These are phyloP conservation scores for Talaromyces atroroseus DNA, from an alignment of 2,329 filamentous ascomycete species.

Conservation along the genomic window DNA sequence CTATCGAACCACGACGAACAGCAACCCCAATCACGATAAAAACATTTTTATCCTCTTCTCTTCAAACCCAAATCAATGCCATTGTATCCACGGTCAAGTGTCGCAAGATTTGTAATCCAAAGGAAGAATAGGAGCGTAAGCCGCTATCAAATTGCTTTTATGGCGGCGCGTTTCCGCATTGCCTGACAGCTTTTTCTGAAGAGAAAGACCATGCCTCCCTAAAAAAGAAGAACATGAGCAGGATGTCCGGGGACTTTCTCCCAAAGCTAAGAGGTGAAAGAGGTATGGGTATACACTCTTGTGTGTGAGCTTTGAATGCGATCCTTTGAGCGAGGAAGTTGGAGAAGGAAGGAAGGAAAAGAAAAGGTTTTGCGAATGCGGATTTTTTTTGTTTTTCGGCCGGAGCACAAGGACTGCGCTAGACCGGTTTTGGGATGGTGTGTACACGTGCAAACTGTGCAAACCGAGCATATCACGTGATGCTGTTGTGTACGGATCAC, in stretches of 20 bases:
- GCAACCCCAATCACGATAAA: constrained; percentile 45
- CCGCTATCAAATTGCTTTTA: constrained; percentile 87
- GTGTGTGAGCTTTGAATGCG: constrained; percentile 99
- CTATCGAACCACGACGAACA: constrained; percentile 92
- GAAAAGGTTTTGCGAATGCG: background rate
- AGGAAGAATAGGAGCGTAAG: constrained; percentile 58
- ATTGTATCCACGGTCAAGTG: constrained; percentile 28
- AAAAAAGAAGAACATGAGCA: constrained; percentile 40
- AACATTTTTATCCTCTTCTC: constrained; percentile 30
- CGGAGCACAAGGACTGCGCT: background rate
- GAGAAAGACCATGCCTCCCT: constrained; percentile 18
- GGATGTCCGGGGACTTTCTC: constrained; percentile 99
- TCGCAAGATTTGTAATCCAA: constrained; percentile 39
- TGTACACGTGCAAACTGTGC: constrained; percentile 3
- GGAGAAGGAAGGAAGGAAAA: constrained; percentile 35
- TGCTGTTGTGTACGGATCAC: background rate
- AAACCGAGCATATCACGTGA: constrained; percentile 5
- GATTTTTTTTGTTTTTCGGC: background rate
- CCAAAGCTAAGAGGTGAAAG: constrained; percentile 66
- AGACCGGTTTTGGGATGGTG: background rate
- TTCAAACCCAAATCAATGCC: constrained; percentile 25
- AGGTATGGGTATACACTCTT: constrained; percentile 48
- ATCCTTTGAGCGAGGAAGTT: constrained; percentile 97
- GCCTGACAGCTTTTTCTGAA: constrained; percentile 35
- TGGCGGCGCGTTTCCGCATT: constrained; percentile 99